Evolutionary conservation across 2,329 filamentous ascomycete species (phyloP).

Genomic region (Kalmusia sp.): DNA sequence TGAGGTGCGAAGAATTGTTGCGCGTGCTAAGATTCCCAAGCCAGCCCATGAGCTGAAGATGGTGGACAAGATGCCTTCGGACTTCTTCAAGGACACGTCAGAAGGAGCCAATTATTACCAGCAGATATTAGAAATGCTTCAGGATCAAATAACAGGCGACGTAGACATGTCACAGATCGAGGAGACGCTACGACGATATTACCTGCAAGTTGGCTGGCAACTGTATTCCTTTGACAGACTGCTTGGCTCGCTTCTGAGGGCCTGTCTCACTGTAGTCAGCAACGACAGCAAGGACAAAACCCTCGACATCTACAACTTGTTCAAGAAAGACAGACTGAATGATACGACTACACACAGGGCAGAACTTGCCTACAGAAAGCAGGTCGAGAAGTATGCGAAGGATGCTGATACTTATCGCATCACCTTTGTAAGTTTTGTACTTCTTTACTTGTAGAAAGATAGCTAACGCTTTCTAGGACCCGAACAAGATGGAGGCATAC

Average conservation of each 20-base stretch:
- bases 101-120: constrained; percentile 77
- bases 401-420: constrained; percentile 92
- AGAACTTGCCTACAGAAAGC: constrained; percentile 89
- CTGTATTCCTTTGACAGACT: constrained; percentile 93
- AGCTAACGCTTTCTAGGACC: constrained; percentile 37
- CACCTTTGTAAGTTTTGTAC: constrained; percentile 75
- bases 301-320: constrained; percentile 85
- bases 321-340: constrained; percentile 79
- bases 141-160: constrained; percentile 83
- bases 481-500: constrained; percentile 75
- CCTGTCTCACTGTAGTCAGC: constrained; percentile 82
- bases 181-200: constrained; percentile 89
- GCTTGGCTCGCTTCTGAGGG: constrained; percentile 79
- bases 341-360: constrained; percentile 88
- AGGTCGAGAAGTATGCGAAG: constrained; percentile 90
- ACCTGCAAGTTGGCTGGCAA: constrained; percentile 89
- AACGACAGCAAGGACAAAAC: constrained; percentile 92
- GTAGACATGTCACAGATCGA: constrained; percentile 85
- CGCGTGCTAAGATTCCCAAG: constrained; percentile 75
- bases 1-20: constrained; percentile 75
- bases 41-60: constrained; percentile 85
- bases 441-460: not conserved
- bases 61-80: constrained; percentile 74
- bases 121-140: constrained; percentile 83
- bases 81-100: constrained; percentile 76